Evolutionary conservation across 2,329 filamentous ascomycete species (phyloP).

Genomic region (Colletotrichum agaves): DNA sequence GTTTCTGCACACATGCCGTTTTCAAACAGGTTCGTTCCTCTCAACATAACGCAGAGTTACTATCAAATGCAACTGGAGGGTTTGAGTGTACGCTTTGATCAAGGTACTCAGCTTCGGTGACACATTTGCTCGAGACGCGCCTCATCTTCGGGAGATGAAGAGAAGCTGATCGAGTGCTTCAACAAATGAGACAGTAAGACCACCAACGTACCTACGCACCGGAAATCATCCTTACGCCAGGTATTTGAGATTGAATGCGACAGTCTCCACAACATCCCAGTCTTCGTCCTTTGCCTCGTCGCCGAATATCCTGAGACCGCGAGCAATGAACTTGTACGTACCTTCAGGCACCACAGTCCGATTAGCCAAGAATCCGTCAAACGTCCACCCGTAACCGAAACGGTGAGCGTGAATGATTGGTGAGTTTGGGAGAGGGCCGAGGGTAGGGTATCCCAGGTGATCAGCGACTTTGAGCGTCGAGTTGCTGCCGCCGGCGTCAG

Average conservation of each 20-base stretch:
- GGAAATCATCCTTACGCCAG: background rate
- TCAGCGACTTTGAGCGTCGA: constrained; percentile 30
- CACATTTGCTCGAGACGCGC: background rate
- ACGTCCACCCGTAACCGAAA: constrained; percentile 24
- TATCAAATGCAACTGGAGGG: too few species aligned
- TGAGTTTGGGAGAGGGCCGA: constrained; percentile 39
- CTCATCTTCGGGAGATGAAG: too few species aligned
- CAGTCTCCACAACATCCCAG: constrained; percentile 40
- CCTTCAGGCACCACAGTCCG: constrained; percentile 41
- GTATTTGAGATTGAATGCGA: constrained; percentile 37
- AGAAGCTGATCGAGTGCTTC: too few species aligned
- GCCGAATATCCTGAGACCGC: constrained; percentile 43
- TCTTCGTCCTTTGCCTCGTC: constrained; percentile 40
- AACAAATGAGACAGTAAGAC: too few species aligned
- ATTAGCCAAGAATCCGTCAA: constrained; percentile 41
- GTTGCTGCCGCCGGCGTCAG: constrained; percentile 28
- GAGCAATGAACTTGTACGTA: constrained; percentile 40
- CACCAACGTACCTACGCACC: too few species aligned
- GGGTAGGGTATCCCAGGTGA: constrained; percentile 39
- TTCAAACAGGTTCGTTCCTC: constrained; percentile 61
- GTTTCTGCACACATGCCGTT: constrained; percentile 66
- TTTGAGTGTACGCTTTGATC: too few species aligned
- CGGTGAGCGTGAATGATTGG: constrained; percentile 37
- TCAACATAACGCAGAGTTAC: background rate
- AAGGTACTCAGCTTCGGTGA: constrained; percentile 40